phyloP scores from a whole-genome alignment of 176 grass and related monocot species.

The Echinochloa phyllopogon region DNA sequence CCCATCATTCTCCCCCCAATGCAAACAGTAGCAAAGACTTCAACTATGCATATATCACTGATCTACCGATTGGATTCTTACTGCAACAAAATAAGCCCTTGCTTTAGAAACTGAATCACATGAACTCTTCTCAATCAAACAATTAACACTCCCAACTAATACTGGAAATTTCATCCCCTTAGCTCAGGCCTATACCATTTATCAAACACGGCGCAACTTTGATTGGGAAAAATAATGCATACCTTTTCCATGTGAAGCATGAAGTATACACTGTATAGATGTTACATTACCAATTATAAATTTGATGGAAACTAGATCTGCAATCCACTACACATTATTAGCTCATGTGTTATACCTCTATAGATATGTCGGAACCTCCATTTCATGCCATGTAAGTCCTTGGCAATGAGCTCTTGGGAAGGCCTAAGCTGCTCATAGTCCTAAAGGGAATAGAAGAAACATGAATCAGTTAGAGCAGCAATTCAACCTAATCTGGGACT shows the following conservation, averaged over 20 bases:
- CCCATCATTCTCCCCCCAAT: neutral
- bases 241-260: neutral
- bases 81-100: neutral
- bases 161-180: neutral
- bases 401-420: conserved; percentile 89
- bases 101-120: conserved; percentile 5
- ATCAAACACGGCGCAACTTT: neutral
- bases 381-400: conserved; percentile 77
- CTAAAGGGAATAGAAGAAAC: conserved; percentile 47
- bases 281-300: neutral
- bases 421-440: conserved; percentile 86
- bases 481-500: conserved; percentile 1
- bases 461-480: conserved; percentile 17
- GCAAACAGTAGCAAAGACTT: neutral
- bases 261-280: neutral
- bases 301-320: neutral
- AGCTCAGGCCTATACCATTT: neutral
- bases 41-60: neutral
- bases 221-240: neutral
- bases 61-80: conserved; percentile 8
- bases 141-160: neutral
- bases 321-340: neutral
- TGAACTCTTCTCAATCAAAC: neutral
- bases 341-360: conserved; percentile 62
- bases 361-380: conserved; percentile 97